A percentile compares a stretch with the other conserved stretches of the same genome.
Evolutionary conservation across 2,329 filamentous ascomycete species (phyloP).

Genomic region (Colletotrichum brevisporum): DNA sequence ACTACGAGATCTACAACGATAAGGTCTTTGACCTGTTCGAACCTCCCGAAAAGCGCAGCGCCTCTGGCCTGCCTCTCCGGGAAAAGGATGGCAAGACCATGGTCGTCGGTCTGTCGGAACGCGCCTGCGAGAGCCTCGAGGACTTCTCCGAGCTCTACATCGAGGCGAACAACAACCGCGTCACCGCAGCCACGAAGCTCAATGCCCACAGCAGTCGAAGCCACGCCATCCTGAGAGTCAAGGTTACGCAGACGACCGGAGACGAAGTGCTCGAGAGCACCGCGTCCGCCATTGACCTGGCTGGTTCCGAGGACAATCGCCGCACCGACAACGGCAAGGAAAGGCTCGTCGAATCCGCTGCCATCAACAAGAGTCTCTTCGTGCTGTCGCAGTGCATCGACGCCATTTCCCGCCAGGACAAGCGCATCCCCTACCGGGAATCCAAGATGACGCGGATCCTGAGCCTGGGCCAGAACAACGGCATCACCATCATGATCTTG

Average conservation of each 20-base stretch:
- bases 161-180: constrained; percentile 90
- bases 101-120: constrained; percentile 88
- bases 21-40: constrained; percentile 94
- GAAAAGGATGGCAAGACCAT: constrained; percentile 90
- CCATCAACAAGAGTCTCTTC: constrained; percentile 98
- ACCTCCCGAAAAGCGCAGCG: constrained; percentile 86
- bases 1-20: constrained; percentile 98
- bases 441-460: constrained; percentile 98
- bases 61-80: constrained; percentile 83
- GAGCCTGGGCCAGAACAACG: constrained; percentile 93
- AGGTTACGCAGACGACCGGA: constrained; percentile 82
- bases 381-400: constrained; percentile 96
- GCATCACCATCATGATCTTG: constrained; percentile 95
- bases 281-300: constrained; percentile 93
- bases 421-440: constrained; percentile 91
- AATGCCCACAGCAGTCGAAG: constrained; percentile 92
- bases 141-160: constrained; percentile 94
- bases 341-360: constrained; percentile 92
- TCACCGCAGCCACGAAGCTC: constrained; percentile 91
- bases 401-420: constrained; percentile 83
- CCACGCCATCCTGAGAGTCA: constrained; percentile 92
- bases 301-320: constrained; percentile 95
- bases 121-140: constrained; percentile 85
- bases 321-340: constrained; percentile 95
- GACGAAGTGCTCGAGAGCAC: constrained; percentile 81